Base-by-base conservation (phyloP, 2,329 filamentous ascomycete genomes). In the Talaromyces amestolkiae region DNA sequence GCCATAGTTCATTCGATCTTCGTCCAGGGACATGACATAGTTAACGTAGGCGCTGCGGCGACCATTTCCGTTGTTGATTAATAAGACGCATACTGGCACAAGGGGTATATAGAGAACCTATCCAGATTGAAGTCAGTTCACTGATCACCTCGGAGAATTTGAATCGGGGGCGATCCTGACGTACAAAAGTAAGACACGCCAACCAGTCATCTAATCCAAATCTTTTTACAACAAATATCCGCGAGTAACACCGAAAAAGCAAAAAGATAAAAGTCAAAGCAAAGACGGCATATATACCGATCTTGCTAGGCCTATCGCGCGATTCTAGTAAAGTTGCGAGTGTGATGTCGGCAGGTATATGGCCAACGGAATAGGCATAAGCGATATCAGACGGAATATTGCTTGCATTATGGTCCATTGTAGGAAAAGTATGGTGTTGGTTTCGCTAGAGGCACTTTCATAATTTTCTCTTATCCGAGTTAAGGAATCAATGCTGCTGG, bases 161-260 rank as follows among this genome's bases (percentile, higher is more conserved):
- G 13, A 15, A 10, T 6, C 17, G 15, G 43, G 24, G 31, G 13
- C 15, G 27, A 43, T 22, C 17, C 33, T 31, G 54, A 70, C 73
- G 65, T 72, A 85, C 83, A 73, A 83, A 72, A 3, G 81, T 80
- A 33, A 74, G 58, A 24, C 84, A 73, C 70, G 84, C 83, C 54
- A 84, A 71, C 68, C 77, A 81, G 75, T 86, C 84, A 58, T 85
- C 84, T 3, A 77, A 41, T 0, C 78, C 75, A 39, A 82, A 71
- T 35, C 76, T 79, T 60, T 79, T 81, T 45, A 82, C 74, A 24
- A 85, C 70, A 33, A 77, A 72, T 0, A 76, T 59, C 64, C 82
- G 81, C 54, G 83, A 81, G 69, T 81, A 83, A 9, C 77, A 77
- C 17, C 83, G 79, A 43, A 83, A 68, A 43, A 77, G 67, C 62